These are phyloP conservation scores for Penicillium sp. DNA, from an alignment of 2,329 filamentous ascomycete genomes.

Conservation along the genomic window DNA sequence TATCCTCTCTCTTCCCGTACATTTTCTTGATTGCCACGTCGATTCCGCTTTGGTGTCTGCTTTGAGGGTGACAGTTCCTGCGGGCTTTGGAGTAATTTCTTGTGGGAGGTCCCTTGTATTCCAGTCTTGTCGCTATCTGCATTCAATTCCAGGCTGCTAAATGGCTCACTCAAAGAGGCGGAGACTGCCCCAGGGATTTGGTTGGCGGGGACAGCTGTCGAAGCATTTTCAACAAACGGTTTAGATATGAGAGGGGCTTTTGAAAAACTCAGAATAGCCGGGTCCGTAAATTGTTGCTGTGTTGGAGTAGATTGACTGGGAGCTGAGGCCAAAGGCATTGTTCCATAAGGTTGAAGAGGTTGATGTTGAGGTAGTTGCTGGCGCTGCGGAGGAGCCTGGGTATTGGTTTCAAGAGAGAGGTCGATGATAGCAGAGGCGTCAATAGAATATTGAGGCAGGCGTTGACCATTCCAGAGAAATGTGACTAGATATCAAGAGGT, in stretches of 20 bases:
- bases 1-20: conserved; percentile 46
- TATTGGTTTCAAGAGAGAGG: conserved; percentile 40
- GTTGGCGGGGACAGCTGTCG: conserved; percentile 7
- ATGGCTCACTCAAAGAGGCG: conserved; percentile 47
- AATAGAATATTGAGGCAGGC: conserved; percentile 55
- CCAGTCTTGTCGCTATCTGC: conserved; percentile 24
- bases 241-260: conserved; percentile 27
- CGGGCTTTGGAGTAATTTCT: conserved; percentile 20
- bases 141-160: conserved; percentile 43
- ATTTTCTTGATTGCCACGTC: conserved; percentile 48
- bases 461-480: conserved; percentile 53
- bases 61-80: conserved; percentile 26
- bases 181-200: conserved; percentile 25
- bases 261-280: conserved; percentile 73
- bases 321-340: conserved; percentile 14
- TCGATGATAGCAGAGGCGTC: conserved; percentile 61
- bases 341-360: background rate
- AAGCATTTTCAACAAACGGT: background rate
- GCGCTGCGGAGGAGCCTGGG: conserved; percentile 17
- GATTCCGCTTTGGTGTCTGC: conserved; percentile 41
- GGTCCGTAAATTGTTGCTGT: conserved; percentile 67
- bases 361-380: conserved; percentile 16
- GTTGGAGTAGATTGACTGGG: conserved; percentile 29
- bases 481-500: conserved; percentile 39
- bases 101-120: conserved; percentile 11